Conservation (phyloP, 1,284 basidiomycete species). For the Papiliotrema fonsecae region DNA sequence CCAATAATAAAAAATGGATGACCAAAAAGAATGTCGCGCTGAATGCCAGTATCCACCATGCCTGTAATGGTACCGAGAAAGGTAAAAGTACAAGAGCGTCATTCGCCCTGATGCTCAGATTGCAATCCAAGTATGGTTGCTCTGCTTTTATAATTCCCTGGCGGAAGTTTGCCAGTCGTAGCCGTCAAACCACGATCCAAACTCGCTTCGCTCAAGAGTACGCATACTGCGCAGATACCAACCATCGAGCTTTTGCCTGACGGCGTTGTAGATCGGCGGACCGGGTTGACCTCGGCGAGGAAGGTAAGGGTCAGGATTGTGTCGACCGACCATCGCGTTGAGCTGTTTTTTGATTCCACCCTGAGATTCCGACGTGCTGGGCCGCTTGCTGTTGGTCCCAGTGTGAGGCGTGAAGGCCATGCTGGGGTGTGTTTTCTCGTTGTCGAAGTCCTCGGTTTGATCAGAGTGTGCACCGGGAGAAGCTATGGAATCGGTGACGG, state of each 20-base stretch:
- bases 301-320: no score
- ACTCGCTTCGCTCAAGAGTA: constrained; percentile 24
- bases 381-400: background rate
- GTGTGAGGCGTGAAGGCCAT: background rate
- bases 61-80: no score
- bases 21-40: no score
- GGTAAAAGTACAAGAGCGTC: no score
- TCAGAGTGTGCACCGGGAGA: background rate
- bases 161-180: constrained; percentile 16
- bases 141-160: background rate
- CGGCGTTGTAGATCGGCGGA: constrained; percentile 27
- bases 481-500: background rate
- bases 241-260: constrained; percentile 38
- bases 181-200: constrained; percentile 15
- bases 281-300: constrained; percentile 13
- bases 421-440: constrained; percentile 1
- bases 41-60: no score
- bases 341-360: constrained; percentile 14
- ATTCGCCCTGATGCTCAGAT: no score
- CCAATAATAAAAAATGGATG: no score
- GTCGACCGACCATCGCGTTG: constrained; percentile 10
- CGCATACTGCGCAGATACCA: constrained; percentile 27
- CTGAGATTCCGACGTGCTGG: background rate
- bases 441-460: constrained; percentile 2
- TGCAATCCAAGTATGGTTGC: no score